These are phyloP conservation scores for Penicillium digitatum DNA, from an alignment of 2,329 filamentous ascomycete species.

Conservation along the genomic window DNA sequence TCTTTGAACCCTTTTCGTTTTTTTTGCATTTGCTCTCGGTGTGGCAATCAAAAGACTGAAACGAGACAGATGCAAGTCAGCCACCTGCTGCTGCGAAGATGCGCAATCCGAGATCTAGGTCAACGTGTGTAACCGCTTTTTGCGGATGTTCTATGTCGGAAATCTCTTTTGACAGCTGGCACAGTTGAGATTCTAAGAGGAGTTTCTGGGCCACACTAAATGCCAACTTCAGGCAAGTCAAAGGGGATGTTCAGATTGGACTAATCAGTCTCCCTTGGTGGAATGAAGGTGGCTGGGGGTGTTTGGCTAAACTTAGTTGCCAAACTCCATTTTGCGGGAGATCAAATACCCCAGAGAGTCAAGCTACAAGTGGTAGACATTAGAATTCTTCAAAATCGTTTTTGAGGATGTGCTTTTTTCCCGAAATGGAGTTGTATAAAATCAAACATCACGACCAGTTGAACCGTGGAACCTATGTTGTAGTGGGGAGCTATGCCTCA, in stretches of 20 bases:
- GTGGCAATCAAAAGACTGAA: constrained; percentile 18
- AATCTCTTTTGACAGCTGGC: constrained; percentile 3
- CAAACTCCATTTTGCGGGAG: neutral
- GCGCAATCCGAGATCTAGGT: constrained; percentile 19
- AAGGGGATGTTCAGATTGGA: neutral
- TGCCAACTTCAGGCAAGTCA: neutral
- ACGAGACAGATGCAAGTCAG: constrained; percentile 22
- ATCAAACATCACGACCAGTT: neutral
- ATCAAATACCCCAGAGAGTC: neutral
- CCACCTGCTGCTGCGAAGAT: constrained; percentile 22
- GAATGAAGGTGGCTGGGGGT: constrained; percentile 26
- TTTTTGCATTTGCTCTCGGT: constrained; percentile 10
- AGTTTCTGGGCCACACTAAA: neutral
- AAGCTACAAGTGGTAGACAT: neutral
- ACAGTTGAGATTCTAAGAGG: neutral
- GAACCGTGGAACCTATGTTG: constrained; percentile 2
- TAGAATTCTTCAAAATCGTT: neutral
- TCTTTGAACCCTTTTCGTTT: constrained; percentile 4
- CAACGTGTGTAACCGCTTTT: constrained; percentile 17
- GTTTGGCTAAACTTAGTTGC: neutral
- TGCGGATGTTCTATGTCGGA: constrained; percentile 12
- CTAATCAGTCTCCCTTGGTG: neutral
- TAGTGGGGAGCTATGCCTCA: constrained; percentile 1
- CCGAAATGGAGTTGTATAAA: neutral
- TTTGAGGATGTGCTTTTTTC: neutral